Conservation (phyloP, 2,329 filamentous ascomycete genomes). For the Aspergillus jensenii region DNA sequence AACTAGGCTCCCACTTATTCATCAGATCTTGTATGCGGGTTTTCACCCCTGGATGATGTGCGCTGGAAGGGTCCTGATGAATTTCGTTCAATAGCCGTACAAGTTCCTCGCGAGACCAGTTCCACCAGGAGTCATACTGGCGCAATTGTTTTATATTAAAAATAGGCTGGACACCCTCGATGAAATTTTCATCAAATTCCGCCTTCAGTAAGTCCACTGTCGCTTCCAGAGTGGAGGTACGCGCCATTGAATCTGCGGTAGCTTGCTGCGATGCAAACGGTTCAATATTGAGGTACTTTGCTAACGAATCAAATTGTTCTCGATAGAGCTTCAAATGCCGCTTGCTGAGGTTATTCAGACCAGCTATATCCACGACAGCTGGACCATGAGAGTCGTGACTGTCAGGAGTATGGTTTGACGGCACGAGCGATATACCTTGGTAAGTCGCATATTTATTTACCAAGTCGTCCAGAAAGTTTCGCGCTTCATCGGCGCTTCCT, state of each 20-base stretch:
- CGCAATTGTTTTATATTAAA: slow-evolving; percentile 31
- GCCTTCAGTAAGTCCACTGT: slow-evolving; percentile 25
- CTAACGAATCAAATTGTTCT: slow-evolving; percentile 10
- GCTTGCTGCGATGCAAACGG: background rate
- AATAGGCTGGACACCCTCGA: slow-evolving; percentile 27
- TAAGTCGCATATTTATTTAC: slow-evolving; percentile 17
- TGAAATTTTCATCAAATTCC: slow-evolving; percentile 33
- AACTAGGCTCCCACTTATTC: slow-evolving; percentile 19
- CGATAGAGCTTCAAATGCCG: slow-evolving; percentile 9
- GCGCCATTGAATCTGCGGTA: background rate
- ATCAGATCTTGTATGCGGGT: slow-evolving; percentile 10
- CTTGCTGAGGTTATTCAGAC: background rate
- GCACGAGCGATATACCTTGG: slow-evolving; percentile 12
- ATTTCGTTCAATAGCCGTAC: slow-evolving; percentile 11
- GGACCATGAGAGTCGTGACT: background rate
- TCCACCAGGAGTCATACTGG: slow-evolving; percentile 38
- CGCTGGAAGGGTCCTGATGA: background rate
- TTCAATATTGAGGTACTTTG: slow-evolving; percentile 8
- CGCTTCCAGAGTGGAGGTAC: slow-evolving; percentile 10
- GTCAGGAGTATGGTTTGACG: background rate
- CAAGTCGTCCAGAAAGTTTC: slow-evolving; percentile 23
- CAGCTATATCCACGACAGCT: background rate
- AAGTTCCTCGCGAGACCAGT: slow-evolving; percentile 33
- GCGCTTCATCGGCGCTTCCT: slow-evolving; percentile 13
- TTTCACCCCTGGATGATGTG: background rate